Evolutionary conservation across 2,329 filamentous ascomycete genomes (phyloP).

Genomic region (Aspergillus awamori): DNA sequence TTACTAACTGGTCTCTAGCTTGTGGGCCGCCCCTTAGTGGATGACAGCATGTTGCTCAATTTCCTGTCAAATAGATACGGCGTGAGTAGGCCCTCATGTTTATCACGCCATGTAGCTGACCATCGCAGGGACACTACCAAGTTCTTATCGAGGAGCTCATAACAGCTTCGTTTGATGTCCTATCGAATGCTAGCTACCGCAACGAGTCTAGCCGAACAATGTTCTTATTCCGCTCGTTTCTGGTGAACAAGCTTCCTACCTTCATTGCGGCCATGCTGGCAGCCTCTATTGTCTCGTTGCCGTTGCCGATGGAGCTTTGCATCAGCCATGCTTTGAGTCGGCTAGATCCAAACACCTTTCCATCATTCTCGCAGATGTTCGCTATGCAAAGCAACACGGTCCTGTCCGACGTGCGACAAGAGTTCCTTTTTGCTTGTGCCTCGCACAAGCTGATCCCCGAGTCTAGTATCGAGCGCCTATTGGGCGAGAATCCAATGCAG

Average conservation of each 20-base stretch:
- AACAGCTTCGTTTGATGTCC: constrained; percentile 82
- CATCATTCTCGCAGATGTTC: constrained; percentile 66
- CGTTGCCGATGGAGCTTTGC: constrained; percentile 64
- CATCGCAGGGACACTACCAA: constrained; percentile 70
- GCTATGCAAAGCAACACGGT: constrained; percentile 62
- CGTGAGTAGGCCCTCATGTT: constrained; percentile 48
- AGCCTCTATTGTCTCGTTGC: constrained; percentile 61
- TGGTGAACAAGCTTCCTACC: constrained; percentile 72
- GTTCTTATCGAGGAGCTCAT: constrained; percentile 79
- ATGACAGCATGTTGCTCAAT: constrained; percentile 75
- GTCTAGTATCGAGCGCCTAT: constrained; percentile 73
- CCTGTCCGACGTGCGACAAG: constrained; percentile 69
- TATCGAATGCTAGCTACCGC: constrained; percentile 83
- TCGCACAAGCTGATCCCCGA: constrained; percentile 83
- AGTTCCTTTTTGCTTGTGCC: constrained; percentile 89
- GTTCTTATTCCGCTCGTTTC: constrained; percentile 79
- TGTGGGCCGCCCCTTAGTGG: constrained; percentile 77
- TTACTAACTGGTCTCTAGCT: constrained; percentile 60
- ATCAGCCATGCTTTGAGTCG: constrained; percentile 67
- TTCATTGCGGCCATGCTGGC: constrained; percentile 61
- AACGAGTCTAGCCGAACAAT: constrained; percentile 62
- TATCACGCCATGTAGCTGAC: constrained; percentile 7
- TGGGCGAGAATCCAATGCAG: constrained; percentile 83
- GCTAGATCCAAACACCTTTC: constrained; percentile 65
- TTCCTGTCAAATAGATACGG: constrained; percentile 85